These are phyloP conservation scores for Pseudogymnoascus sp. DNA, from an alignment of 2,329 filamentous ascomycete species.

Conservation along the genomic window DNA sequence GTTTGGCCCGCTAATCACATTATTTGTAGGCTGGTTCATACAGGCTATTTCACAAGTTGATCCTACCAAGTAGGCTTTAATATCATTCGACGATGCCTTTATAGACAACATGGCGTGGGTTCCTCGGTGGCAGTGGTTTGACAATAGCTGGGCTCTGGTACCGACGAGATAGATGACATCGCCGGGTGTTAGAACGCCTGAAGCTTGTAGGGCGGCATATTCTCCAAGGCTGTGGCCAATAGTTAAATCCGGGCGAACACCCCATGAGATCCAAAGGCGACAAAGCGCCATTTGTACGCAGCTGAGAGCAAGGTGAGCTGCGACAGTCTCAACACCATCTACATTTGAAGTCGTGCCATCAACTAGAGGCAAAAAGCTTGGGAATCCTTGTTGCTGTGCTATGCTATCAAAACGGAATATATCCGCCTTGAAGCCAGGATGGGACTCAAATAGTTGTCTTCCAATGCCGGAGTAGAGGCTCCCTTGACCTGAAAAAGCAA, in stretches of 20 bases:
- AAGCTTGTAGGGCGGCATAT: slow-evolving; percentile 61
- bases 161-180: slow-evolving; percentile 66
- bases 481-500: slow-evolving; percentile 13
- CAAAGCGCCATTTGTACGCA: slow-evolving; percentile 46
- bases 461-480: slow-evolving; percentile 30
- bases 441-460: slow-evolving; percentile 19
- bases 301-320: slow-evolving; percentile 42
- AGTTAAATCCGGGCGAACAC: slow-evolving; percentile 43
- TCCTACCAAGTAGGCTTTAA: slow-evolving; percentile 38
- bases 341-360: slow-evolving; percentile 33
- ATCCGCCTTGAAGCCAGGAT: slow-evolving; percentile 24
- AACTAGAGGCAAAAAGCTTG: slow-evolving; percentile 26
- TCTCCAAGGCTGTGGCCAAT: slow-evolving; percentile 59
- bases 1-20: slow-evolving; percentile 54
- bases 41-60: slow-evolving; percentile 50
- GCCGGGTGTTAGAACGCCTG: slow-evolving; percentile 59
- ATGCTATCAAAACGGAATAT: slow-evolving; percentile 4
- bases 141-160: slow-evolving; percentile 53
- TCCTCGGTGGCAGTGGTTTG: slow-evolving; percentile 53
- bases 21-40: slow-evolving; percentile 64
- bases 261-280: slow-evolving; percentile 45
- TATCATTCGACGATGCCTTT: slow-evolving; percentile 35
- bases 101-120: slow-evolving; percentile 60
- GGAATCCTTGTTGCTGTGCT: slow-evolving; percentile 1
- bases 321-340: slow-evolving; percentile 36